Evolutionary conservation across 495 filamentous ascomycete genomes (phyloP).

Genomic region (Tetracladium setigerum): DNA sequence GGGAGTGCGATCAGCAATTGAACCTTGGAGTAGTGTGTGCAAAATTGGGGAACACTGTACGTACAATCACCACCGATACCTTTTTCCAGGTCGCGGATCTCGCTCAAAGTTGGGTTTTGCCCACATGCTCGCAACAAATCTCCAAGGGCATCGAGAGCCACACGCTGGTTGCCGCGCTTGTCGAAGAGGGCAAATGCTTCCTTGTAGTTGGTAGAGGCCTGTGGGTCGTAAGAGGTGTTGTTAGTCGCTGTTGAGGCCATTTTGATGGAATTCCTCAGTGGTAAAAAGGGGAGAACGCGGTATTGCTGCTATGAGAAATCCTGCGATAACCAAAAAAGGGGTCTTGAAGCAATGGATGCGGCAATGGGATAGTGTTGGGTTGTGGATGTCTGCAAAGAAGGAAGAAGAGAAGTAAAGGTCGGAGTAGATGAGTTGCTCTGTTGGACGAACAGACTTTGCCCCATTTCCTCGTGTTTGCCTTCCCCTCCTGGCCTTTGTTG

Average conservation of each 20-base stretch:
- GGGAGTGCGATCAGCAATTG: background rate
- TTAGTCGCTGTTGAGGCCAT: conserved; percentile 36
- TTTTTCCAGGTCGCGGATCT: conserved; percentile 86
- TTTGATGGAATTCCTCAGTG: background rate
- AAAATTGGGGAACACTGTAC: conserved; percentile 34
- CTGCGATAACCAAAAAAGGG: no score
- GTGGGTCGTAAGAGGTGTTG: conserved; percentile 30
- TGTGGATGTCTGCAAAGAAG: no score
- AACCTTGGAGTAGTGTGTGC: background rate
- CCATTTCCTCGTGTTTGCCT: no score
- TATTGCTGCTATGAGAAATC: no score
- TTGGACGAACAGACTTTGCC: no score
- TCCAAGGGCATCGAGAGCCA: conserved; percentile 76
- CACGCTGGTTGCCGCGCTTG: conserved; percentile 91
- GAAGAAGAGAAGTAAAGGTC: no score
- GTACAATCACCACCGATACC: conserved; percentile 81
- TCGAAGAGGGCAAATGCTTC: conserved; percentile 99
- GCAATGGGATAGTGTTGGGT: no score
- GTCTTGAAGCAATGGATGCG: no score
- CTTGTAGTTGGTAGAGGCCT: conserved; percentile 99
- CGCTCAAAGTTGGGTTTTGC: conserved; percentile 91
- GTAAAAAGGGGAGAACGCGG: background rate
- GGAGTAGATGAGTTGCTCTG: no score
- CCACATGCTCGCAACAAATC: conserved; percentile 94
- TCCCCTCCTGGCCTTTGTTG: no score